Percentiles rank a stretch among this genome's conserved stretches.
phyloP scores from a whole-genome alignment of 202 grass and related monocot species.

The Eragrostis tef region DNA sequence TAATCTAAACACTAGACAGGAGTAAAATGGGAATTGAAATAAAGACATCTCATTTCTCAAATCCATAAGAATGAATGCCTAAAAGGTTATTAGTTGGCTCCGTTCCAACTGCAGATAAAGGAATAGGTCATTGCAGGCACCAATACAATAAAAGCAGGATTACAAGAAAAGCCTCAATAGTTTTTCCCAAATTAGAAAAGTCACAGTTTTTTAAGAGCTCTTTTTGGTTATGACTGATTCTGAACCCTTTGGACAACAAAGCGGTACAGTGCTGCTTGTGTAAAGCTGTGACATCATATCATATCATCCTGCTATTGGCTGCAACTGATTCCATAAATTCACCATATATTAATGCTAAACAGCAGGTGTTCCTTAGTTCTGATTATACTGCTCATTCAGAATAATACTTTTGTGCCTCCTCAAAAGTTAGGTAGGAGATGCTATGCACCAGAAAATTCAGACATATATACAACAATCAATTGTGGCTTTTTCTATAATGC shows the following conservation, averaged over 20 bases:
- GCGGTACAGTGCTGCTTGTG: background rate
- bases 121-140: background rate
- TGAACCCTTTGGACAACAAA: background rate
- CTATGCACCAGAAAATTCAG: conserved; percentile 34
- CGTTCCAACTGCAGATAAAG: too few relatives aligned
- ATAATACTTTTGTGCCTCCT: background rate
- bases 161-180: background rate
- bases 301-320: background rate
- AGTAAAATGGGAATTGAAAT: background rate
- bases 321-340: background rate
- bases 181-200: background rate
- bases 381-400: background rate
- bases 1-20: background rate
- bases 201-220: background rate
- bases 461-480: background rate
- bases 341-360: too few relatives aligned
- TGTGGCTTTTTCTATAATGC: background rate
- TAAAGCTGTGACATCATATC: background rate
- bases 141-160: background rate
- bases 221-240: background rate
- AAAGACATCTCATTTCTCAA: background rate
- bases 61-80: background rate
- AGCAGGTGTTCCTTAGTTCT: background rate
- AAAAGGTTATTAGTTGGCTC: background rate
- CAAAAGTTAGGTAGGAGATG: background rate